Base-by-base conservation (phyloP, 1,284 basidiomycete genomes). In the Chalciporus sp. region DNA sequence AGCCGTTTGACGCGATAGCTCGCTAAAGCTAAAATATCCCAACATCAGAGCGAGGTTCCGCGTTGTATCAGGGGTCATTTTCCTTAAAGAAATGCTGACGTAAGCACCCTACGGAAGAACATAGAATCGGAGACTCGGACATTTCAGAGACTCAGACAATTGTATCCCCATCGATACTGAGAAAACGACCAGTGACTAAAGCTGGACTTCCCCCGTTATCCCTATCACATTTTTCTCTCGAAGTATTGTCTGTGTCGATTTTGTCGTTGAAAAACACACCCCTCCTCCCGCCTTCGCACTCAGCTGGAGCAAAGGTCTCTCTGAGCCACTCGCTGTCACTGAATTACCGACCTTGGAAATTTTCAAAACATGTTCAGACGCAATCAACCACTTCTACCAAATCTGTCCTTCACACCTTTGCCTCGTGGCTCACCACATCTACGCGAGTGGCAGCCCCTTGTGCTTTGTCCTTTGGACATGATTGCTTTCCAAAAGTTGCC, bases 361-460 rank as follows among this genome's bases (percentile, higher is more conserved):
- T 56, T 63, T n/a, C 17, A 42, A 59, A 57, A 53, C 55, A 47
- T 67, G 52, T 47, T 11, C 41, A 45, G 44, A 66, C 45, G 51
- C 64, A 70, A 69, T 70, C 67, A 41, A 20, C 7, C 0, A 31
- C 52, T 49, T 54, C 46, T 44, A 31, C 62, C 48, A n/a, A 40
- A 50, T 65, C 43, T 20, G 60, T 61, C 39, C 14, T 4, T 40
- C 17, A 16, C 14, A 5, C 40, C 4, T 40, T 67, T 49, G 29
- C 62, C 62, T 60, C 63, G 63, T 57, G 62, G 65, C 63, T 68
- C 63, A 54, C 28, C 20, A 10, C 39, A 10, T 37, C 55, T 56
- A 49, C 37, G 41, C 63, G 53, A 57, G 65, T 65, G 63, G 63
- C 57, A 42, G 11, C 35, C 50, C 48, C 49, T 53, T 35, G 27